Evolutionary conservation across 2,329 filamentous ascomycete genomes (phyloP).

Genomic region (Fusarium sacchari): DNA sequence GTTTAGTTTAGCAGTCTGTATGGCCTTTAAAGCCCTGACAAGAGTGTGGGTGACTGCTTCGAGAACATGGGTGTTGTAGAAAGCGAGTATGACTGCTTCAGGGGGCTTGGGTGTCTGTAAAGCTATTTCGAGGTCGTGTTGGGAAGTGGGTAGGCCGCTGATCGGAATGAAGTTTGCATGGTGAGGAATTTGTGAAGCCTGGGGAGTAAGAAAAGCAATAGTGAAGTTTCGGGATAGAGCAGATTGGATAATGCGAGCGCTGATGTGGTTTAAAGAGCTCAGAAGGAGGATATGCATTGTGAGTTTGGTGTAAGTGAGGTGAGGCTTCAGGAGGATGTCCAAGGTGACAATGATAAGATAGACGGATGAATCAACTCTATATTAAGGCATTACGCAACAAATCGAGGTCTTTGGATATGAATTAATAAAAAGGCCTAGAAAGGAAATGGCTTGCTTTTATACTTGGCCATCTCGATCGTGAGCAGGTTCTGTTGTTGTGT

Average conservation of each 20-base stretch:
- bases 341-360: background rate
- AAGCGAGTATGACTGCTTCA: conserved; percentile 58
- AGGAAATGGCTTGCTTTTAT: conserved; percentile 9
- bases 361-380: no score
- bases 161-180: background rate
- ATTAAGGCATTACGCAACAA: background rate
- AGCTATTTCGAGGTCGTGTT: conserved; percentile 48
- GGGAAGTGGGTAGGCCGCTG: conserved; percentile 3
- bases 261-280: conserved; percentile 59
- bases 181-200: background rate
- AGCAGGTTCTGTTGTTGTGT: background rate
- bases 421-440: background rate
- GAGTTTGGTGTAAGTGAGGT: conserved; percentile 3
- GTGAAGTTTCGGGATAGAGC: conserved; percentile 53
- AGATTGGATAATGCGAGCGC: conserved; percentile 53
- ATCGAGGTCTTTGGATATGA: background rate
- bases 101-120: conserved; percentile 38
- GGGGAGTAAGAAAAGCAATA: conserved; percentile 50
- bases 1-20: conserved; percentile 51
- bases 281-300: conserved; percentile 54
- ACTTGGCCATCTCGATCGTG: background rate
- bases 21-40: conserved; percentile 50
- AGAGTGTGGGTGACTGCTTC: conserved; percentile 53
- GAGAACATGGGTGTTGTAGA: conserved; percentile 56
- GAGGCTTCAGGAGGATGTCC: background rate